These are phyloP conservation scores for Barnettozyma sucrosica DNA, from an alignment of 805 yeast genomes.

Conservation along the genomic window DNA sequence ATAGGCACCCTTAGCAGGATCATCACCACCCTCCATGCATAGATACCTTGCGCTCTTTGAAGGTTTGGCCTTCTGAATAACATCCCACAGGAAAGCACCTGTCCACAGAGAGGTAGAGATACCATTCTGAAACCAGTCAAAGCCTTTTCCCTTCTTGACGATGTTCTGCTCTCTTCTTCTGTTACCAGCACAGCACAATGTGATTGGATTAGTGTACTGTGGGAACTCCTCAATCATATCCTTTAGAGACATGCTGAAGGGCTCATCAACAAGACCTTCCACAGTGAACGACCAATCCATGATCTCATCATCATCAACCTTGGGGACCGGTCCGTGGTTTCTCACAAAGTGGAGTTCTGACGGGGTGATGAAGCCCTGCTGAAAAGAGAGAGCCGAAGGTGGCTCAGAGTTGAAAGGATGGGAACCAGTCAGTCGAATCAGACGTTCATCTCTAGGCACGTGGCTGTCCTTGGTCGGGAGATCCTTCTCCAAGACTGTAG, in stretches of 20 bases:
- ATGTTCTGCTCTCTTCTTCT: conserved; percentile 32
- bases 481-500: conserved; percentile 23
- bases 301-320: conserved; percentile 18
- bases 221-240: conserved; percentile 25
- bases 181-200: conserved; percentile 33
- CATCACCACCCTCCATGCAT: conserved; percentile 33
- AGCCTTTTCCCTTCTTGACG: conserved; percentile 31
- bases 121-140: conserved; percentile 34
- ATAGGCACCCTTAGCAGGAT: conserved; percentile 29
- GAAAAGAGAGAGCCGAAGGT: conserved; percentile 25
- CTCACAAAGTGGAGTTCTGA: conserved; percentile 30
- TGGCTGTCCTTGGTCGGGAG: conserved; percentile 26
- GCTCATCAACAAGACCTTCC: conserved; percentile 29
- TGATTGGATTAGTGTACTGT: conserved; percentile 29
- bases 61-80: conserved; percentile 26
- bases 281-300: conserved; percentile 27
- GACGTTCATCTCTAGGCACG: conserved; percentile 28
- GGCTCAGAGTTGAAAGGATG: conserved; percentile 33
- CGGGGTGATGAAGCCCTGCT: conserved; percentile 30
- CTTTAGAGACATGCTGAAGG: conserved; percentile 21
- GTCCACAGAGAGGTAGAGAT: conserved; percentile 32
- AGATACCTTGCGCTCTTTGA: conserved; percentile 25
- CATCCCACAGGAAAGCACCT: conserved; percentile 28
- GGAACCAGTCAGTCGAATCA: conserved; percentile 29
- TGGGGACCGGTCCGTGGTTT: conserved; percentile 31